Evolutionary conservation across 345 rosid species (phyloP).

Genomic region (Euphorbia pulcherrima): DNA sequence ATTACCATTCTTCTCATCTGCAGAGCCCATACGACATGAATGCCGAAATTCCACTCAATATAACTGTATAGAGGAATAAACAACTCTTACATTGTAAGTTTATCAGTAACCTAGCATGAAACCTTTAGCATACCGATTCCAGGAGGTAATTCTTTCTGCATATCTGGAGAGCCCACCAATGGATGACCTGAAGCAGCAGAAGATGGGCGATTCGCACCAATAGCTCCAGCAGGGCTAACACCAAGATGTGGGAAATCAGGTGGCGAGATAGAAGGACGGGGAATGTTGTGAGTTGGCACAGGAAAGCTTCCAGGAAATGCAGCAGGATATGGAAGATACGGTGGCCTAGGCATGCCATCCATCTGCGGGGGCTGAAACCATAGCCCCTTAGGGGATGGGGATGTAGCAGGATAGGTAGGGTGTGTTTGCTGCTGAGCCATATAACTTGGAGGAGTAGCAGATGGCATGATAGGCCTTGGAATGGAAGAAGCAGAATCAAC

Average conservation of each 20-base stretch:
- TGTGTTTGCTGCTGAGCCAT: constrained; percentile 55
- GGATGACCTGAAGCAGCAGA: constrained; percentile 41
- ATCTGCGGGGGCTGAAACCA: constrained; percentile 76
- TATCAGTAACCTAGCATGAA: constrained; percentile 67
- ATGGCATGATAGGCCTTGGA: constrained; percentile 40
- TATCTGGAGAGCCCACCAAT: constrained; percentile 32
- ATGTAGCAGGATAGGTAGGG: constrained; percentile 55
- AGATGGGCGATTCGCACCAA: constrained; percentile 34
- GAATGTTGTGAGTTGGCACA: constrained; percentile 41
- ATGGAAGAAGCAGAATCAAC: constrained; percentile 39
- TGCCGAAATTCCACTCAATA: constrained; percentile 37
- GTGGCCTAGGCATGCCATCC: constrained; percentile 58
- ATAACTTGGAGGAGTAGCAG: constrained; percentile 40
- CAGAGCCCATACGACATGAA: constrained; percentile 29
- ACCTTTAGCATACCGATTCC: constrained; percentile 81
- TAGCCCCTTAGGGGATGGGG: constrained; percentile 57
- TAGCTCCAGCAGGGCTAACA: constrained; percentile 40
- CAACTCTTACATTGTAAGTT: constrained; percentile 52
- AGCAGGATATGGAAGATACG: constrained; percentile 55
- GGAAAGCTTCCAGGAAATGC: constrained; percentile 56
- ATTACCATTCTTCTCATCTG: constrained; percentile 51
- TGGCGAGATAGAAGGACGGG: constrained; percentile 38
- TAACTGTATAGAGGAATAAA: constrained; percentile 41
- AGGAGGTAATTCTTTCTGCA: constrained; percentile 47
- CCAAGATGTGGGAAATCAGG: constrained; percentile 70